Conservation (phyloP, 2,329 filamentous ascomycete genomes). For the Aotearoamyces nothofagi region DNA sequence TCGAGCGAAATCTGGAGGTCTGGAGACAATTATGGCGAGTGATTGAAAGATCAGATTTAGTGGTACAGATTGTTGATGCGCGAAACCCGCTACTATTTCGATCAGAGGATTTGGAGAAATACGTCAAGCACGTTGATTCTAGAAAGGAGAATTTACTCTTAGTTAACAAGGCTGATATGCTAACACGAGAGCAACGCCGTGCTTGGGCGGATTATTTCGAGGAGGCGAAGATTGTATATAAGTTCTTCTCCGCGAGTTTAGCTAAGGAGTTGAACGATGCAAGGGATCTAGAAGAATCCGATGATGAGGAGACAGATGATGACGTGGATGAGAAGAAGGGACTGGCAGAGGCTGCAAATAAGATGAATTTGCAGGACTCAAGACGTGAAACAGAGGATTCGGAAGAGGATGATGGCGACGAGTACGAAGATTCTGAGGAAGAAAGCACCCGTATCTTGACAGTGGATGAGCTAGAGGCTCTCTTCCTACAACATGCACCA, state of each 20-base stretch:
- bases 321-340: slow-evolving; percentile 24
- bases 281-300: slow-evolving; percentile 29
- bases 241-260: slow-evolving; percentile 88
- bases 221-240: slow-evolving; percentile 68
- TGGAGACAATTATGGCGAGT: slow-evolving; percentile 98
- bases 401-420: slow-evolving; percentile 19
- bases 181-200: slow-evolving; percentile 71
- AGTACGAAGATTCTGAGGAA: slow-evolving; percentile 15
- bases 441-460: slow-evolving; percentile 65
- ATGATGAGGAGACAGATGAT: slow-evolving; percentile 24
- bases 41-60: slow-evolving; percentile 86
- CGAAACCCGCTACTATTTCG: slow-evolving; percentile 88
- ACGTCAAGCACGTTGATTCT: slow-evolving; percentile 82
- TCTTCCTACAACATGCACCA: slow-evolving; percentile 68
- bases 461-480: slow-evolving; percentile 78
- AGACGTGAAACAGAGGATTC: slow-evolving; percentile 22
- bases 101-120: slow-evolving; percentile 81
- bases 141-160: slow-evolving; percentile 83
- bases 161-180: slow-evolving; percentile 99
- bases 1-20: slow-evolving; percentile 92
- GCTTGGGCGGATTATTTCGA: slow-evolving; percentile 81
- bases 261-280: slow-evolving; percentile 82
- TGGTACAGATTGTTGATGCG: slow-evolving; percentile 97
- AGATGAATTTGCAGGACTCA: slow-evolving; percentile 29
- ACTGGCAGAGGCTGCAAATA: slow-evolving; percentile 23